Evolutionary conservation across 371 early-diverging fungal species (phyloP).

Genomic region (Massospora cicadina): DNA sequence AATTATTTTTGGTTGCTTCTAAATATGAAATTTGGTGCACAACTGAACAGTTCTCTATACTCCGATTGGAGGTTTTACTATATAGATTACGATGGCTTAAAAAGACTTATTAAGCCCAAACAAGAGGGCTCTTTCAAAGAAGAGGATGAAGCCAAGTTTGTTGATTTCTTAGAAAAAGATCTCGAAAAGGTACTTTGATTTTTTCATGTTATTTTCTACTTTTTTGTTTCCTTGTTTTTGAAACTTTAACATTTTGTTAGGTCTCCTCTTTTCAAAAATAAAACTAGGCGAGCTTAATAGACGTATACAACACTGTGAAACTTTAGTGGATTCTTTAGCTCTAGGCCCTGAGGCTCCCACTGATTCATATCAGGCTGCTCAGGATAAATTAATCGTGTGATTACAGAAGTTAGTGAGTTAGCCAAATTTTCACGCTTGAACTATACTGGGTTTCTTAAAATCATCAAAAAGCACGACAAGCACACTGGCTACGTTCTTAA

Average conservation of each 20-base stretch:
- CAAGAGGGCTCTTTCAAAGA: conserved; percentile 29
- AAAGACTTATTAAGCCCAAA: conserved; percentile 37
- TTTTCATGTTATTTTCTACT: not conserved
- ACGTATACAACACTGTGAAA: conserved; percentile 51
- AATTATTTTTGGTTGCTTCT: too few relatives aligned
- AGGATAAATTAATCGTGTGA: conserved; percentile 62
- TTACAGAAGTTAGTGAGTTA: conserved; percentile 82
- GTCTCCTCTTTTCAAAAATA: conserved; percentile 70
- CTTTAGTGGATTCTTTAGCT: conserved; percentile 33
- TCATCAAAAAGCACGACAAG: conserved; percentile 93
- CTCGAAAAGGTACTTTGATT: conserved; percentile 59
- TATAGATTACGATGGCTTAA: conserved; percentile 62
- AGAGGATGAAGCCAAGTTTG: conserved; percentile 69
- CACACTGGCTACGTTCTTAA: conserved; percentile 67
- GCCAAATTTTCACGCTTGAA: conserved; percentile 90
- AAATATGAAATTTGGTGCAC: conserved; percentile 79
- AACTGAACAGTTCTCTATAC: conserved; percentile 37
- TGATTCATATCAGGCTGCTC: conserved; percentile 47
- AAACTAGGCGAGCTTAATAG: conserved; percentile 80
- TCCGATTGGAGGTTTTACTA: conserved; percentile 62
- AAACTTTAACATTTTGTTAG: conserved; percentile 15
- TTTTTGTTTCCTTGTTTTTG: conserved; percentile 1
- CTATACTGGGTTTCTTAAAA: conserved; percentile 92
- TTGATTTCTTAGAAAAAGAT: conserved; percentile 72
- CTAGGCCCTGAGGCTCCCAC: conserved; percentile 30